A percentile compares a stretch with the other conserved stretches of the same genome.
Evolutionary conservation across 2,329 filamentous ascomycete species (phyloP).

Genomic region (Chlorencoelia australis): DNA sequence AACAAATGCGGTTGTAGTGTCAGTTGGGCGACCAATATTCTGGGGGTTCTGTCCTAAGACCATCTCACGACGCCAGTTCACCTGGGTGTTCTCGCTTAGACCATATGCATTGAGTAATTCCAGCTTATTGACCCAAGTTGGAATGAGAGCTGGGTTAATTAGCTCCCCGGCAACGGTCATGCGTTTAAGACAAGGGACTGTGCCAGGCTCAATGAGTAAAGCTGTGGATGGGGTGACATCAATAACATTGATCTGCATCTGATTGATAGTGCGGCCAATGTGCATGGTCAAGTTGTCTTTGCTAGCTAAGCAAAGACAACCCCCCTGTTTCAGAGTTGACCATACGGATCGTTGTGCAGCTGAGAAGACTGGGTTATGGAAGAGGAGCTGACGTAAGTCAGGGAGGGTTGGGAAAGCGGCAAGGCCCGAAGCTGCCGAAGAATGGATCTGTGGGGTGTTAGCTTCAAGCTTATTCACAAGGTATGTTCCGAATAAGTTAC

Average conservation of each 20-base stretch:
- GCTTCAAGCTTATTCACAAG: constrained; percentile 10
- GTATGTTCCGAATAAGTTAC: constrained; percentile 1
- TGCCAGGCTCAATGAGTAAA: background rate
- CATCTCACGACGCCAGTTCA: no score
- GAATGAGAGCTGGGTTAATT: constrained; percentile 1
- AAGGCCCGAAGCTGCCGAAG: constrained; percentile 11
- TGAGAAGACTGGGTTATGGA: background rate
- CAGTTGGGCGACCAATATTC: constrained; percentile 1
- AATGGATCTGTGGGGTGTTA: constrained; percentile 17
- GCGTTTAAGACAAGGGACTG: constrained; percentile 1
- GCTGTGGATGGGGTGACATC: constrained; percentile 18
- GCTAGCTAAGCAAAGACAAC: background rate
- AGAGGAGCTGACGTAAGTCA: background rate
- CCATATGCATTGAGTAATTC: constrained; percentile 3
- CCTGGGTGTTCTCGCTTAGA: constrained; percentile 1
- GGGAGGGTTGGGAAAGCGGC: background rate
- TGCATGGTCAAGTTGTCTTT: background rate
- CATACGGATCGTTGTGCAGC: background rate
- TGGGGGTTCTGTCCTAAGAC: constrained; percentile 1
- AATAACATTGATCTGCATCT: constrained; percentile 17
- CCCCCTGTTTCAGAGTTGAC: background rate
- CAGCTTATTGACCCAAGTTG: constrained; percentile 1
- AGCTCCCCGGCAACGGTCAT: constrained; percentile 2
- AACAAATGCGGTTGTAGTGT: constrained; percentile 1
- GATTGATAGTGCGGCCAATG: background rate